Evolutionary conservation across 176 grass and related monocot species (phyloP), one percentile per base, ranked within the genome.

Genomic region (Hsuehochloa calcarea): DNA sequence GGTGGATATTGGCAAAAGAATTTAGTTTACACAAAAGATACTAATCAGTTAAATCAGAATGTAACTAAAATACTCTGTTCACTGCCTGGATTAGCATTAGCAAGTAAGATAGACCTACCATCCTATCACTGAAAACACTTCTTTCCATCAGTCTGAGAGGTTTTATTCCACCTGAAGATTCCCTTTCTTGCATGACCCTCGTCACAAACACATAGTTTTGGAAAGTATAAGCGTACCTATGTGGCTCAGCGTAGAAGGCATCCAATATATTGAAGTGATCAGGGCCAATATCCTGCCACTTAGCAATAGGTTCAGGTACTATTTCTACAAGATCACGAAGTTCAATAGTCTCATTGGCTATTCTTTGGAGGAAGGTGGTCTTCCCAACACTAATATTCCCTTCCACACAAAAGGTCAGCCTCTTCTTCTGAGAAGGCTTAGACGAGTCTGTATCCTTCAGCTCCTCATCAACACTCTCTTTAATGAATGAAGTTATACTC

Each of bases 151-250:
- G 78, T 90, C 97, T 94, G 70, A 99, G 93, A 78, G 93, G 97
- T 84, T 99, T 96, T 77, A 94, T 89, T 78, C 92, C 93, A 84
- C 66, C 86, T 82, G 92, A 87, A 27, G 93, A 94, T 80, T 96
- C 97, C 82, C 97, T 96, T 89, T 99, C 97, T 88, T 99, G 97
- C 97, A 99, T 94, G 37, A 99, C 80, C 75, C 97, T 92, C 1
- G 97, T 99, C 72, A 96, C 92, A 88, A 99, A 99, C n/a, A 99
- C 97, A 73, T 99, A 96, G 88, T 99, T 99, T 44, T 99, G 97
- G 70, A 99, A 99, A 8, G 97, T 99, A 75, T 99, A 99, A 67
- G 93, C 97, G 85, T 99, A 99, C 81, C 92, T 87, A 27, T 94
- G 69, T 85, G 97, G 97, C 74, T 99, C 86, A 45, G 84, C 91